Conservation (phyloP, 805 yeast species). For the Candida silvicultrix region DNA sequence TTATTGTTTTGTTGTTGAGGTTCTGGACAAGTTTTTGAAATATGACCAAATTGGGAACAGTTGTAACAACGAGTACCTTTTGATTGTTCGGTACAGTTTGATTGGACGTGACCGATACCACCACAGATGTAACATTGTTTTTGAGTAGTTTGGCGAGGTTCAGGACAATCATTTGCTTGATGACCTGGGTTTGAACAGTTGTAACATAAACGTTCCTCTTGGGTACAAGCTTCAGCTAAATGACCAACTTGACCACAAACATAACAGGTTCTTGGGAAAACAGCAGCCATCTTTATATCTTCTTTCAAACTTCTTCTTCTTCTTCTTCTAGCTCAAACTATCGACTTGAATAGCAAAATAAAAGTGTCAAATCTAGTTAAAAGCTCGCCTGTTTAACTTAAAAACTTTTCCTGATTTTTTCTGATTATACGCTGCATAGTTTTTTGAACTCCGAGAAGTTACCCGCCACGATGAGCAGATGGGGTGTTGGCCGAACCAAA, state of each 20-base stretch:
- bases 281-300: constrained; percentile 20
- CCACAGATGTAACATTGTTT: constrained; percentile 95
- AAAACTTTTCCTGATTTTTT: constrained; percentile 2
- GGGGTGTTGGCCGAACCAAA: neutral
- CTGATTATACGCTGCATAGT: neutral
- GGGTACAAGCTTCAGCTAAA: constrained; percentile 82
- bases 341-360: neutral
- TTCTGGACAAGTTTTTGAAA: constrained; percentile 69
- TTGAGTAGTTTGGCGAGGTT: constrained; percentile 76
- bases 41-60: constrained; percentile 75
- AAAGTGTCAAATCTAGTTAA: neutral
- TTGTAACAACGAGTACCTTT: constrained; percentile 70
- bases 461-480: constrained; percentile 5
- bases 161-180: constrained; percentile 82
- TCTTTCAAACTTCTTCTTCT: neutral
- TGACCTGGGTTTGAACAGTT: constrained; percentile 89
- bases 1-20: constrained; percentile 25
- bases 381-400: neutral
- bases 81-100: constrained; percentile 63
- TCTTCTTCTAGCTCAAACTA: neutral
- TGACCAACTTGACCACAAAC: constrained; percentile 92
- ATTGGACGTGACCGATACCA: constrained; percentile 81
- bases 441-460: neutral
- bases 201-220: constrained; percentile 83
- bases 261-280: constrained; percentile 72